These are phyloP conservation scores for Fraxinus sp. DNA, from an alignment of 305 asterid genomes.

Conservation along the genomic window DNA sequence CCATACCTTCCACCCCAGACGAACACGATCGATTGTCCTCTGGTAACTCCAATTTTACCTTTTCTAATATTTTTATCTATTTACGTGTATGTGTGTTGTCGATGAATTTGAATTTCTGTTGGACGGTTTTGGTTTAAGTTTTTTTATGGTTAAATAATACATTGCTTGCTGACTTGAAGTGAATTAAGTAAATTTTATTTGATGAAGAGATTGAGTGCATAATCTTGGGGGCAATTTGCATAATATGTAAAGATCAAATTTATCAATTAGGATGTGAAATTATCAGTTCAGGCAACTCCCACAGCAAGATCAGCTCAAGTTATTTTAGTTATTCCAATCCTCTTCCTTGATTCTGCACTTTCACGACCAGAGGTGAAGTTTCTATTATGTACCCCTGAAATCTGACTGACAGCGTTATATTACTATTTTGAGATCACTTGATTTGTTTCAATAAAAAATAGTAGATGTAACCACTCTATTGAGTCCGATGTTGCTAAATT, in stretches of 20 bases:
- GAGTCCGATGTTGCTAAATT: not conserved
- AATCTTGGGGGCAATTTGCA: not conserved
- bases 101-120: not conserved
- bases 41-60: constrained; percentile 25
- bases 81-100: not conserved
- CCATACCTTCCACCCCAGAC: constrained; percentile 40
- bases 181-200: not conserved
- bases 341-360: not conserved
- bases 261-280: not conserved
- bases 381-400: not conserved
- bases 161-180: not conserved
- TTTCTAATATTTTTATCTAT: not conserved
- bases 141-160: not conserved
- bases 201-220: not conserved
- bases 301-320: not conserved
- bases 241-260: not conserved
- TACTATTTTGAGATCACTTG: not conserved
- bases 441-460: not conserved
- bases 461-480: not conserved
- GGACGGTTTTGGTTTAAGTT: not conserved
- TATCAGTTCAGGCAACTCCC: not conserved
- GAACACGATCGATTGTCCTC: constrained; percentile 34
- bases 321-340: not conserved
- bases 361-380: not conserved
- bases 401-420: not conserved